Evolutionary conservation across 805 yeast genomes (phyloP), one percentile per base, ranked within the genome.

Genomic region (Grigorovia transvaalensis): DNA sequence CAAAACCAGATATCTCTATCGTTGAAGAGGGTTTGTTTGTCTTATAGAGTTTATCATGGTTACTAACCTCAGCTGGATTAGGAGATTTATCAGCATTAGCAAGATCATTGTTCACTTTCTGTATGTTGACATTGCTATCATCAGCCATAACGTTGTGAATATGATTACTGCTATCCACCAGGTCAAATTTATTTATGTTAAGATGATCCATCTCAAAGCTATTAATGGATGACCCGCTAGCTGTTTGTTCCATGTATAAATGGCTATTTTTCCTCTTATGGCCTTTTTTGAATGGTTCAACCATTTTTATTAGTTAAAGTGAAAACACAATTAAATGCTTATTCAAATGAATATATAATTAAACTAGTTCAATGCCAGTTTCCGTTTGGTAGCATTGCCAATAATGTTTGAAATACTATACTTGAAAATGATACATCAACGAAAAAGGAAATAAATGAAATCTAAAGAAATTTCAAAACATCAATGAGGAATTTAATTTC

Each of bases 181-280:
- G 15, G 15, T 11, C 41, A 27, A 8, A 33, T 12, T 38, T n/a
- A n/a, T 38, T 38, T 15, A 38, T 7, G 23, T 53, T 45, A 18
- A 50, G 17, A 40, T 48, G 17, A 42, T 47, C 53, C 20, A 54
- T 18, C 19, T 47, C 51, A 18, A 47, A 42, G 54, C 48, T 48
- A 50, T 45, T 27, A 47, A 46, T 44, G 13, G 50, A 49, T 4
- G 60, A 53, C 38, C 65, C 64, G 9, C 67, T 63, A 44, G 47
- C 45, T 38, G 59, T 50, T 52, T 59, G 62, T 43, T 61, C 64
- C 50, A 58, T 53, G 52, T 57, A 64, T 27, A 63, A 50, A 51
- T 64, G 65, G 49, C 67, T 62, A 47, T 59, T 62, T 48, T 62
- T 62, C 51, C 67, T 60, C 55, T 61, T 61, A 49, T 63, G 67